A percentile compares a stretch with the other conserved stretches of the same genome.
Conservation (phyloP, 1,284 basidiomycete genomes). For the Leccinum glutinopallens region DNA sequence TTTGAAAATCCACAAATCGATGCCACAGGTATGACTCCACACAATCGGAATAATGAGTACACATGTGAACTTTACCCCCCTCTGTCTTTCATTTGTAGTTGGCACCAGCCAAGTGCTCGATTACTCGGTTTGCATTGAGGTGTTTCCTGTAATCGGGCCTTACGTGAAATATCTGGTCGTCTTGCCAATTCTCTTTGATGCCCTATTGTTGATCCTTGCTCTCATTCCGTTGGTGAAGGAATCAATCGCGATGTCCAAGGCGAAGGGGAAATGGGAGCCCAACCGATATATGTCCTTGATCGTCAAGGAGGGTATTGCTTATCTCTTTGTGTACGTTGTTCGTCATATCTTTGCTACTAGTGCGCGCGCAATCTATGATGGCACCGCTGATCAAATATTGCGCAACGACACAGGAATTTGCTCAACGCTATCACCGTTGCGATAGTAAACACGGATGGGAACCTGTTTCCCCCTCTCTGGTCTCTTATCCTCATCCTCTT, state of each 20-base stretch:
- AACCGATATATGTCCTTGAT: not conserved
- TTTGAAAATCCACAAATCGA: not conserved
- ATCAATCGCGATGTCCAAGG: not conserved
- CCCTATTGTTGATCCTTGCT: not conserved
- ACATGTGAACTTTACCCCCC: not conserved
- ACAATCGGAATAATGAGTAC: not conserved
- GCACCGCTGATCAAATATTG: too few relatives aligned
- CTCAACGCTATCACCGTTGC: too few relatives aligned
- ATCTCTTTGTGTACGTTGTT: not conserved
- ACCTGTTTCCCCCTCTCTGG: too few relatives aligned
- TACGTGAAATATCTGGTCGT: not conserved
- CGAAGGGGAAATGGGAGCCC: not conserved
- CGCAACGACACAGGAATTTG: too few relatives aligned
- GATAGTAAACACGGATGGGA: too few relatives aligned
- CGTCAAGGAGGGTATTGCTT: not conserved
- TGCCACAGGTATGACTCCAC: not conserved
- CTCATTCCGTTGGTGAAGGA: not conserved
- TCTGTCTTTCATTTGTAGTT: not conserved
- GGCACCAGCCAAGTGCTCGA: not conserved
- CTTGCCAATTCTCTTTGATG: not conserved
- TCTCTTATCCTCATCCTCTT: accelerated
- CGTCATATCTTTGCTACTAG: too few relatives aligned
- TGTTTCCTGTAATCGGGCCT: too few relatives aligned
- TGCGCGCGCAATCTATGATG: too few relatives aligned
- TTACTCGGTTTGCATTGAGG: too few relatives aligned